Conservation (phyloP, 2,329 filamentous ascomycete species). For the Hypoxylon sp. region DNA sequence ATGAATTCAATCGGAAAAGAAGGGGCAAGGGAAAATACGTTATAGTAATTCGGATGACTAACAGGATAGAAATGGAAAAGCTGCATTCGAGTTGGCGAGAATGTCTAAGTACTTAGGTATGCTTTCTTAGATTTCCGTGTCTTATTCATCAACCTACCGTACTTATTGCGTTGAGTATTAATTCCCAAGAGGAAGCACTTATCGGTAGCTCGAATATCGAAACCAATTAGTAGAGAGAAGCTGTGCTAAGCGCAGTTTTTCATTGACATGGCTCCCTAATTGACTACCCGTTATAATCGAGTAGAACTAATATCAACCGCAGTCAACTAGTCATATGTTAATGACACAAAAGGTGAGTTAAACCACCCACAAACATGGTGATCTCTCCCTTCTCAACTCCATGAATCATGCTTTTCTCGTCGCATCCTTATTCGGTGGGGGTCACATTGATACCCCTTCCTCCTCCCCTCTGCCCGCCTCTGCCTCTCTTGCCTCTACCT, state of each 20-base stretch:
- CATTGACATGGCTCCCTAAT: background rate
- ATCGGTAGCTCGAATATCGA: background rate
- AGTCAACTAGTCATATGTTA: background rate
- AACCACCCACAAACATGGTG: background rate
- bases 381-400: background rate
- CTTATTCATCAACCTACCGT: background rate
- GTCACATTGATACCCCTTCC: background rate
- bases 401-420: conserved; percentile 7
- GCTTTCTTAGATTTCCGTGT: background rate
- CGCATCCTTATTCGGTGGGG: background rate
- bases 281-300: background rate
- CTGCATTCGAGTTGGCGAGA: background rate
- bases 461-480: background rate
- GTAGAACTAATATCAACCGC: background rate
- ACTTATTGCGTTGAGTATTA: background rate
- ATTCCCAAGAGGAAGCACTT: background rate
- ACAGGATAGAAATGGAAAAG: background rate
- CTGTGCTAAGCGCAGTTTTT: background rate
- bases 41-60: background rate
- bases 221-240: background rate
- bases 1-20: conserved; percentile 3
- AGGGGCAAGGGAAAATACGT: conserved; percentile 5
- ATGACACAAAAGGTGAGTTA: background rate
- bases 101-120: background rate
- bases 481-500: background rate